Evolutionary conservation across 2,329 filamentous ascomycete species (phyloP).

Genomic region (Alternaria atra): DNA sequence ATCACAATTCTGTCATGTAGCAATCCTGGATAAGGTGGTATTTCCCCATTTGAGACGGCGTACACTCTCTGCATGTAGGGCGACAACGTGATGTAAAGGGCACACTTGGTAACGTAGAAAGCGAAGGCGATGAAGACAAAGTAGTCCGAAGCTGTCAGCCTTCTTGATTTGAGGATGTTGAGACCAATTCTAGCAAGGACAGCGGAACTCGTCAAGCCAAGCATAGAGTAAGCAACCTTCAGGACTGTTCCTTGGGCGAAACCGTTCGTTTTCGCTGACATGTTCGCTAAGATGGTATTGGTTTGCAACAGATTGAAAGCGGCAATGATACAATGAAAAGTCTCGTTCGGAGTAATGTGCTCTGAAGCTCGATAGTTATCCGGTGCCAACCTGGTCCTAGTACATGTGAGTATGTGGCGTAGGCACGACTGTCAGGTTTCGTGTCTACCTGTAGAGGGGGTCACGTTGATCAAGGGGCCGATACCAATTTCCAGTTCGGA

Average conservation of each 20-base stretch:
- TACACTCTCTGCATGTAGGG: conserved; percentile 45
- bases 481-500: background rate
- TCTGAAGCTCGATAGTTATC: background rate
- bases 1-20: conserved; percentile 38
- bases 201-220: conserved; percentile 19
- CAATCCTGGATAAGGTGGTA: conserved; percentile 36
- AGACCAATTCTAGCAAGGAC: conserved; percentile 20
- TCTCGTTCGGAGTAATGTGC: background rate
- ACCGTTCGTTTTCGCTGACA: conserved; percentile 19
- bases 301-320: background rate
- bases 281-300: background rate
- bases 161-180: conserved; percentile 11
- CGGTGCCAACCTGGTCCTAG: background rate
- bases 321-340: background rate
- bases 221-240: conserved; percentile 22
- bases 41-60: conserved; percentile 31
- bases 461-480: background rate
- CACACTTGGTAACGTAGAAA: conserved; percentile 35
- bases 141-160: conserved; percentile 13
- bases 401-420: conserved; percentile 5
- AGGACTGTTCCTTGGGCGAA: conserved; percentile 23
- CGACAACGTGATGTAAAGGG: conserved; percentile 47
- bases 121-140: conserved; percentile 36
- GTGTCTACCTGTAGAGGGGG: background rate
- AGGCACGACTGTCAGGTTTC: background rate